These are phyloP conservation scores for Scheffersomyces coipomensis DNA, from an alignment of 805 yeast species.

Conservation along the genomic window DNA sequence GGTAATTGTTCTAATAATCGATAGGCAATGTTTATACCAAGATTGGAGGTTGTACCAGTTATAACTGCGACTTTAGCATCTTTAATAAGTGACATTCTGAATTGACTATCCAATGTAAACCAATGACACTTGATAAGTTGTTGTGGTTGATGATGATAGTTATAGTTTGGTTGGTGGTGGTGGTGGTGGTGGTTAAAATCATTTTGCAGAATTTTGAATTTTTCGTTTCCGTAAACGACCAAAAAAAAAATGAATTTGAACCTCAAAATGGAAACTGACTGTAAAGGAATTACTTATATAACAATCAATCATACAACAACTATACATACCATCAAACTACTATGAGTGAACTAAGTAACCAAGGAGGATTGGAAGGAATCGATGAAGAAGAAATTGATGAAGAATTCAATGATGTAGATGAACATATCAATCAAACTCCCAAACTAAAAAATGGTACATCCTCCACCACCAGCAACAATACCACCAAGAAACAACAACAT, in stretches of 20 bases:
- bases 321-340: not conserved
- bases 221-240: no score
- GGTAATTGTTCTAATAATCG: conserved; percentile 67
- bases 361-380: not conserved
- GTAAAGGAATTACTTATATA: no score
- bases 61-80: conserved; percentile 36
- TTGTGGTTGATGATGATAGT: no score
- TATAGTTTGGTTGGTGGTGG: no score
- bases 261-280: no score
- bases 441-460: not conserved
- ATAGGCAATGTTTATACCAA: conserved; percentile 84
- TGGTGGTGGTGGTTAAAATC: no score
- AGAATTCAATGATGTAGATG: conserved; percentile 23
- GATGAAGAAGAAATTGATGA: conserved; percentile 17
- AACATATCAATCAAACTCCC: conserved; percentile 3
- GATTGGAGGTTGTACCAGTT: conserved; percentile 52
- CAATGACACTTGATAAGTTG: no score
- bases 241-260: no score
- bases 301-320: no score
- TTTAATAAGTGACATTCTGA: conserved; percentile 13
- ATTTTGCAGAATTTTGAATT: no score
- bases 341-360: not conserved
- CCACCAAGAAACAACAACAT: not conserved
- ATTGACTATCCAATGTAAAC: no score
- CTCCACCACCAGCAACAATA: not conserved